A percentile compares a stretch with the other conserved stretches of the same genome.
phyloP scores from a whole-genome alignment of 2,329 filamentous ascomycete genomes.

The Ceratocystis huliohia region DNA sequence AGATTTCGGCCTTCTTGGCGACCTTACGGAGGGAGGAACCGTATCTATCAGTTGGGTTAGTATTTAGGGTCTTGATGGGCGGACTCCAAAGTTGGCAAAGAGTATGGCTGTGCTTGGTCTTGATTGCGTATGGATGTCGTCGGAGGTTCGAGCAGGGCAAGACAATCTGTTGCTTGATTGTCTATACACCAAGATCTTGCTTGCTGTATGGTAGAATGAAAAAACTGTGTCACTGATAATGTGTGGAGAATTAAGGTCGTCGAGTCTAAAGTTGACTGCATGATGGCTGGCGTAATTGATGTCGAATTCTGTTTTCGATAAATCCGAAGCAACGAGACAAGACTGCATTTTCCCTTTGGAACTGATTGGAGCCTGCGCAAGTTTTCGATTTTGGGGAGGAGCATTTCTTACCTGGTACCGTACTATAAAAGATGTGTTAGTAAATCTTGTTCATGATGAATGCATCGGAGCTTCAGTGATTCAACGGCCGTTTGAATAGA shows the following conservation, averaged over 20 bases:
- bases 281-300: background rate
- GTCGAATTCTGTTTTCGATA: background rate
- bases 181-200: background rate
- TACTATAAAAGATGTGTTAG: conserved; percentile 50
- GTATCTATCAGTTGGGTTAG: conserved; percentile 50
- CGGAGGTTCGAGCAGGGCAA: background rate
- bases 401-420: conserved; percentile 67
- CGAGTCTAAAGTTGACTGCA: background rate
- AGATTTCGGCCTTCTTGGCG: conserved; percentile 98
- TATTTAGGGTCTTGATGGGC: conserved; percentile 19
- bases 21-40: conserved; percentile 98
- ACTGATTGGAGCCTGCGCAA: background rate
- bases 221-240: background rate
- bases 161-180: background rate
- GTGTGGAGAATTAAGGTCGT: background rate
- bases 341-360: background rate
- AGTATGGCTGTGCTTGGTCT: conserved; percentile 2
- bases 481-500: background rate
- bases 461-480: conserved; percentile 3
- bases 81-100: background rate
- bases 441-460: background rate
- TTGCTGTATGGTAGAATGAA: background rate
- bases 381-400: conserved; percentile 6
- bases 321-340: background rate
- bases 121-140: background rate